Evolutionary conservation across 2,329 filamentous ascomycete species (phyloP).

Genomic region (Capronia coronata): DNA sequence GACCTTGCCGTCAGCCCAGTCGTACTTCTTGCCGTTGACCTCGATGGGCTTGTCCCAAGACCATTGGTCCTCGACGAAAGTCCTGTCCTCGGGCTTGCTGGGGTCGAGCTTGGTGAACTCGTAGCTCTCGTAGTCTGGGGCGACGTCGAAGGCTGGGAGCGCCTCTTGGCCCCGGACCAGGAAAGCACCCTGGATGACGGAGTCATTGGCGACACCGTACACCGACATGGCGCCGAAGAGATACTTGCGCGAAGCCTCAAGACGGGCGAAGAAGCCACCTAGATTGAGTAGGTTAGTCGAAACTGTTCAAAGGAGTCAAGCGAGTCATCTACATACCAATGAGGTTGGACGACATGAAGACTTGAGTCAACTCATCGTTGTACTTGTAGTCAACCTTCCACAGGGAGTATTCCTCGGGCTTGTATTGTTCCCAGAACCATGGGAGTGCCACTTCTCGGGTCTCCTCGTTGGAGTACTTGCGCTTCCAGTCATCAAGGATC

Average conservation of each 20-base stretch:
- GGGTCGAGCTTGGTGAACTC: constrained; percentile 93
- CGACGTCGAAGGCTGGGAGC: constrained; percentile 85
- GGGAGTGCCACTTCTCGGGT: constrained; percentile 74
- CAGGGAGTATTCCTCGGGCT: constrained; percentile 90
- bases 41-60: constrained; percentile 79
- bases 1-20: constrained; percentile 88
- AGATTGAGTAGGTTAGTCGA: constrained; percentile 4
- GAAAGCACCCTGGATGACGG: constrained; percentile 87
- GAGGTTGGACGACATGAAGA: constrained; percentile 99
- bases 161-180: constrained; percentile 87
- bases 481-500: constrained; percentile 95
- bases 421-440: constrained; percentile 97
- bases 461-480: constrained; percentile 95
- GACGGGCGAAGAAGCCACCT: constrained; percentile 92
- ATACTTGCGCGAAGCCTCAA: constrained; percentile 97
- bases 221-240: constrained; percentile 87
- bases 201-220: constrained; percentile 82
- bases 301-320: background rate
- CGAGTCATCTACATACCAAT: constrained; percentile 54
- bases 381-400: constrained; percentile 98
- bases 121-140: constrained; percentile 96
- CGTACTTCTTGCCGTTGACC: constrained; percentile 79
- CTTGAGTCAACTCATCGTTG: constrained; percentile 92
- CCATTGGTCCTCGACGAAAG: constrained; percentile 83
- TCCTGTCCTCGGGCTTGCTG: constrained; percentile 73